phyloP scores from a whole-genome alignment of 2,329 filamentous ascomycete genomes.

The Aspergillus sp. region DNA sequence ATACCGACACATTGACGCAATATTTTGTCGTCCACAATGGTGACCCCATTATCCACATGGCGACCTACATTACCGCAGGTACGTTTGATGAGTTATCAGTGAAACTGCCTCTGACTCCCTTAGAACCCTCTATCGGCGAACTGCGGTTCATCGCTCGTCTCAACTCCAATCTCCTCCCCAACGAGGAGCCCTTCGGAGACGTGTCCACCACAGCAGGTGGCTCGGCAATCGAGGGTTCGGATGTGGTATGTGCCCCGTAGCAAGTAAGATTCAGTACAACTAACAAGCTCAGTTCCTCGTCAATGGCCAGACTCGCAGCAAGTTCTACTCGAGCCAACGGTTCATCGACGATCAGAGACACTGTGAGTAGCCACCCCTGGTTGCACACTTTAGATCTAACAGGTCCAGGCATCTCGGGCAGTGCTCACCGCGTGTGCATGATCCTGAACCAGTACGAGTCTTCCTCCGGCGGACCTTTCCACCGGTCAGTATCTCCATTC shows the following conservation, averaged over 20 bases:
- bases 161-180: constrained; percentile 49
- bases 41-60: constrained; percentile 60
- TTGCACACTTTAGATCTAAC: neutral
- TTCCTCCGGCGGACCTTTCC: constrained; percentile 65
- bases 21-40: constrained; percentile 62
- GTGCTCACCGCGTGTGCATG: constrained; percentile 59
- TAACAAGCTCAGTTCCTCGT: constrained; percentile 48
- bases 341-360: constrained; percentile 67
- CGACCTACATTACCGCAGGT: constrained; percentile 57
- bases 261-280: neutral
- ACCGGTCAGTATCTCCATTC: constrained; percentile 38
- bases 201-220: constrained; percentile 56
- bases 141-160: constrained; percentile 64
- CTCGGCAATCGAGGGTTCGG: constrained; percentile 57
- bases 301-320: constrained; percentile 61
- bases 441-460: constrained; percentile 57
- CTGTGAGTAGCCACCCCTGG: constrained; percentile 37
- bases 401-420: constrained; percentile 27
- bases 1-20: constrained; percentile 59
- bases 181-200: constrained; percentile 53
- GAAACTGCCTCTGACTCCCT: neutral
- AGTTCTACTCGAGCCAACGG: constrained; percentile 68
- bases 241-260: constrained; percentile 37
- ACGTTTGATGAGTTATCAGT: constrained; percentile 6
- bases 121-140: constrained; percentile 57